Conservation (phyloP, 305 asterid species). For the Fraxinus velutina region DNA sequence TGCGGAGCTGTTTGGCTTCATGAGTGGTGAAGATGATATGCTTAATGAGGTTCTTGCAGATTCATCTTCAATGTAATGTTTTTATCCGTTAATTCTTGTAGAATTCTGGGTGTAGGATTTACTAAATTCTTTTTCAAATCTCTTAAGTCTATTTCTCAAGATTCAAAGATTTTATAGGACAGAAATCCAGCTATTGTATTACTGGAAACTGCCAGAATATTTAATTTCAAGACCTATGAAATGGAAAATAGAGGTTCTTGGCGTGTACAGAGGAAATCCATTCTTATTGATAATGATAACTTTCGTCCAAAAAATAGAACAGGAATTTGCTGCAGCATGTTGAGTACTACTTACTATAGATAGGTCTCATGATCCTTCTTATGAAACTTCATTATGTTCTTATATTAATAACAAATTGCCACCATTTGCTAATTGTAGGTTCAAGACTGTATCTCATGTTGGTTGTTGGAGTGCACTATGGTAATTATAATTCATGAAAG, state of each 20-base stretch:
- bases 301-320: slow-evolving; percentile 22
- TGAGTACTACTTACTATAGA: slow-evolving; percentile 12
- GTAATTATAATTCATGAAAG: not conserved
- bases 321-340: slow-evolving; percentile 22
- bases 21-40: too few relatives aligned
- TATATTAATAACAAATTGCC: not conserved
- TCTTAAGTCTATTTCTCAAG: too few relatives aligned
- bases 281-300: slow-evolving; percentile 32
- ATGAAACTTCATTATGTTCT: not conserved
- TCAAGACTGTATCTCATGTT: not conserved
- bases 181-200: slow-evolving; percentile 21
- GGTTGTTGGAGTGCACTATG: not conserved
- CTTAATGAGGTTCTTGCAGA: too few relatives aligned
- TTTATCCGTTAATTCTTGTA: too few relatives aligned
- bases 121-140: too few relatives aligned
- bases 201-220: slow-evolving; percentile 22
- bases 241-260: slow-evolving; percentile 32
- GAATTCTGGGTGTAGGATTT: too few relatives aligned
- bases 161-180: too few relatives aligned
- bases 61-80: too few relatives aligned
- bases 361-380: slow-evolving; percentile 6
- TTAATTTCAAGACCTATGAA: slow-evolving; percentile 29
- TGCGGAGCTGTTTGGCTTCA: too few relatives aligned
- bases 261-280: slow-evolving; percentile 30
- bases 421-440: not conserved